Conservation (phyloP, 2,329 filamentous ascomycete species). For the Claviceps citrina region DNA sequence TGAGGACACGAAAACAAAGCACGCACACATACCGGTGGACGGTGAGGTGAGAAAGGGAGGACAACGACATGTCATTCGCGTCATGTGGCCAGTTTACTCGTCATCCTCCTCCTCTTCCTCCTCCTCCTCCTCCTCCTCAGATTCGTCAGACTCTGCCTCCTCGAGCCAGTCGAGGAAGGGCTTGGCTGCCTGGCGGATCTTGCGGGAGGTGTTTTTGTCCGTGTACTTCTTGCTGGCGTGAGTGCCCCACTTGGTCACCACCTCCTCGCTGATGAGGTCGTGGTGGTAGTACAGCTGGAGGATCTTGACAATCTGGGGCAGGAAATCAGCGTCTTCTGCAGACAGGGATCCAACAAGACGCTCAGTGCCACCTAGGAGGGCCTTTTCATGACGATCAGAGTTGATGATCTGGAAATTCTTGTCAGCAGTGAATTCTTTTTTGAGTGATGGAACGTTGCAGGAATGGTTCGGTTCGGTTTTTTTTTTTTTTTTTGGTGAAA, state of each 20-base stretch:
- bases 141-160: slow-evolving; percentile 63
- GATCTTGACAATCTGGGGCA: slow-evolving; percentile 64
- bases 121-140: slow-evolving; percentile 36
- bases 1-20: too few relatives aligned
- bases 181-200: slow-evolving; percentile 87
- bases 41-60: too few relatives aligned
- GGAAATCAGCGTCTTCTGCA: slow-evolving; percentile 66
- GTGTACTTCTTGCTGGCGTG: slow-evolving; percentile 99
- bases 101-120: slow-evolving; percentile 15
- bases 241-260: slow-evolving; percentile 76
- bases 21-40: too few relatives aligned
- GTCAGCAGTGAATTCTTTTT: neutral
- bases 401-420: slow-evolving; percentile 33
- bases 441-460: neutral
- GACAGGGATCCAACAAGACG: slow-evolving; percentile 61
- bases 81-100: too few relatives aligned
- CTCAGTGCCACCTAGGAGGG: slow-evolving; percentile 86
- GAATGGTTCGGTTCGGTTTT: too few relatives aligned
- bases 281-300: slow-evolving; percentile 81
- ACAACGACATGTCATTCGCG: too few relatives aligned
- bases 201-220: slow-evolving; percentile 75
- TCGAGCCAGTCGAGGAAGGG: slow-evolving; percentile 90
- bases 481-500: too few relatives aligned
- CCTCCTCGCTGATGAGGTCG: slow-evolving; percentile 77
- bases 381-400: slow-evolving; percentile 88